These are phyloP conservation scores for Theileria sp. DNA, from an alignment of 169 alveolate species.

Conservation along the genomic window DNA sequence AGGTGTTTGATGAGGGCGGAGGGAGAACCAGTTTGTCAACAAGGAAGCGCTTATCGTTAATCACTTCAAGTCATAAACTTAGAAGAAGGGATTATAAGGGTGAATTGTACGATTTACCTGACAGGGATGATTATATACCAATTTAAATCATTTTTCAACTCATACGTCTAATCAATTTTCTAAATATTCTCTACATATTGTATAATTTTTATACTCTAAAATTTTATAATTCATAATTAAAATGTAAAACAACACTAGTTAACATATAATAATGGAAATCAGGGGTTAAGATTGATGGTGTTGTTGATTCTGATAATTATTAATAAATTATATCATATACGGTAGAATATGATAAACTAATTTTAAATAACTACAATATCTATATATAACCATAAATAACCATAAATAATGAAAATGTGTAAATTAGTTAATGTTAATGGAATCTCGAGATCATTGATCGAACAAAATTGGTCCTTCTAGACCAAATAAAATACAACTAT, in stretches of 20 bases:
- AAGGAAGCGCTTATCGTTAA: conserved; percentile 26
- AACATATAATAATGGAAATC: neutral
- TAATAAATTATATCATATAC: too few relatives aligned
- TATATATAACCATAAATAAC: neutral
- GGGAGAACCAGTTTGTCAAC: conserved; percentile 64
- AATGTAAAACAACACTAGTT: neutral
- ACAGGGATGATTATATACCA: conserved; percentile 71
- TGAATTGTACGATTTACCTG: conserved; percentile 74
- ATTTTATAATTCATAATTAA: too few relatives aligned
- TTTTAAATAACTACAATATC: too few relatives aligned
- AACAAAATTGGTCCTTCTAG: neutral
- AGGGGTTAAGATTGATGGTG: neutral
- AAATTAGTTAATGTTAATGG: neutral
- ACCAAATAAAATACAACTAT: neutral
- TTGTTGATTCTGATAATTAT: too few relatives aligned
- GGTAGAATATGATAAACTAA: neutral
- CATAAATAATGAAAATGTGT: neutral
- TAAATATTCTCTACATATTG: too few relatives aligned
- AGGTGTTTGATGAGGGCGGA: conserved; percentile 74
- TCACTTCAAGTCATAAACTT: conserved; percentile 56
- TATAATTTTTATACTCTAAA: too few relatives aligned
- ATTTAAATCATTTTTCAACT: conserved; percentile 10
- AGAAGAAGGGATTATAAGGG: conserved; percentile 73
- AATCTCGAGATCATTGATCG: neutral
- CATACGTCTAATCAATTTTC: neutral